A percentile compares a stretch with the other conserved stretches of the same genome.
phyloP scores from a whole-genome alignment of 495 filamentous ascomycete species.

The Achaetomiella virescens region DNA sequence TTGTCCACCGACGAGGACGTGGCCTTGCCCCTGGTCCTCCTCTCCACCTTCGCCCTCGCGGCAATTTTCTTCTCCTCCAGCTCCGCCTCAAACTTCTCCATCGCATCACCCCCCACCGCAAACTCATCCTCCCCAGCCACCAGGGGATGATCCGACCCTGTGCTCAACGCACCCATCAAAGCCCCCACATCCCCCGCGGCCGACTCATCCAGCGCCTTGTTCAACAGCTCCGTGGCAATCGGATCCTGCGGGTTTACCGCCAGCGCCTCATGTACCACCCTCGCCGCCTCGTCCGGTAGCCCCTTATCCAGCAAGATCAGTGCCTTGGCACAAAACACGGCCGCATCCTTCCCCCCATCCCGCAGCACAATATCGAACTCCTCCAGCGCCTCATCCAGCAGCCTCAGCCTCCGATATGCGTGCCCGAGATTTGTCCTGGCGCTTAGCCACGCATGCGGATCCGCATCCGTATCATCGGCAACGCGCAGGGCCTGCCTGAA shows the following conservation, averaged over 20 bases:
- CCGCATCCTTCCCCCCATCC: slow-evolving; percentile 64
- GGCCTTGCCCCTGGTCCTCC: slow-evolving; percentile 3
- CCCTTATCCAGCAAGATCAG: slow-evolving; percentile 65
- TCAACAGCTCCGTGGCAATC: slow-evolving; percentile 67
- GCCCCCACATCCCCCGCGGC: slow-evolving; percentile 31
- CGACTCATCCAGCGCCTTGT: slow-evolving; percentile 67
- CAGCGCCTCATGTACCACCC: slow-evolving; percentile 66
- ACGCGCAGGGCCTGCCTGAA: slow-evolving; percentile 71
- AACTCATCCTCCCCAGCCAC: slow-evolving; percentile 18
- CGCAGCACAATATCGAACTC: slow-evolving; percentile 79
- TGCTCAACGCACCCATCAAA: slow-evolving; percentile 4
- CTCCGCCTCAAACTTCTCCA: slow-evolving; percentile 32
- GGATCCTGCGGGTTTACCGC: slow-evolving; percentile 63
- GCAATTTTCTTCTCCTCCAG: slow-evolving; percentile 24
- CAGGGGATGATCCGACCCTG: not conserved
- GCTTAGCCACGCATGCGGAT: slow-evolving; percentile 78
- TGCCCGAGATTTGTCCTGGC: slow-evolving; percentile 86
- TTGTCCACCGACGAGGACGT: slow-evolving; percentile 15
- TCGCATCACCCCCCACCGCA: slow-evolving; percentile 15
- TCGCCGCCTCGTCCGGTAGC: slow-evolving; percentile 60
- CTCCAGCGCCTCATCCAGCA: slow-evolving; percentile 61
- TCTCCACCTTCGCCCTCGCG: slow-evolving; percentile 21
- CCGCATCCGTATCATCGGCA: slow-evolving; percentile 71
- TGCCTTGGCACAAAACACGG: slow-evolving; percentile 67
- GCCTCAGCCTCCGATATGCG: slow-evolving; percentile 67